Evolutionary conservation across 108 stramenopile genomes (phyloP), one percentile per base, ranked within the genome.

Genomic region (Ochromonas danica): DNA sequence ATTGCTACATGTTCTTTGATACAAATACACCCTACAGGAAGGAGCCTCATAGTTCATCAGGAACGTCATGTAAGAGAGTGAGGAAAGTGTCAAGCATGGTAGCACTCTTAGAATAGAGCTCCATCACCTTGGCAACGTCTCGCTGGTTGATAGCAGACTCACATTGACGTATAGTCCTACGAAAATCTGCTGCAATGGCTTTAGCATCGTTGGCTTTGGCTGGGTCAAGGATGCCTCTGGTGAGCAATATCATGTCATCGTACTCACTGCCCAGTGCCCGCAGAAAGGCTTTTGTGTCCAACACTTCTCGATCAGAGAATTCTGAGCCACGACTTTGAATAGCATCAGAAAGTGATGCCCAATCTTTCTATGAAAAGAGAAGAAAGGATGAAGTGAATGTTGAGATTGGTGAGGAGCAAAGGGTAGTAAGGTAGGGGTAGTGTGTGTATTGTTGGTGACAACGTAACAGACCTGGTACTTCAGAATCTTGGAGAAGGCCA

Each of bases 341-440:
- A 51, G 45, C 22, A 14, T 51, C 45, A 51, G 22, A 14, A 51
- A 51, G 14, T 51, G 6, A 22, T 51, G 6, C 22, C 45, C 45
- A 51, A 51, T 51, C 45, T 14, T 51, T 51, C 45, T 51, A 51
- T 51, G n/a, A n/a, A n/a, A n/a, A n/a, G n/a, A n/a, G n/a, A n/a
- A n/a, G n/a, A n/a, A n/a, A n/a, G n/a, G n/a, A n/a, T n/a, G n/a
- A n/a, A n/a, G n/a, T n/a, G n/a, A n/a, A n/a, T n/a, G n/a, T 51
- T 51, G 6, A 14, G 6, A 14, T 51, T 14, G 22, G 22, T 51
- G 45, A 51, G 22, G 14, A 51, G 22, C 14, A 51, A 14, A 51
- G 22, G 45, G 22, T 51, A 51, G 22, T 51, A 51, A 51, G 6
- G 6, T 14, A 14, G 22, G 22, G 22, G 22, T 51, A 14, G 45